phyloP scores from a whole-genome alignment of 345 rosid species.

The Eucalyptus albens region DNA sequence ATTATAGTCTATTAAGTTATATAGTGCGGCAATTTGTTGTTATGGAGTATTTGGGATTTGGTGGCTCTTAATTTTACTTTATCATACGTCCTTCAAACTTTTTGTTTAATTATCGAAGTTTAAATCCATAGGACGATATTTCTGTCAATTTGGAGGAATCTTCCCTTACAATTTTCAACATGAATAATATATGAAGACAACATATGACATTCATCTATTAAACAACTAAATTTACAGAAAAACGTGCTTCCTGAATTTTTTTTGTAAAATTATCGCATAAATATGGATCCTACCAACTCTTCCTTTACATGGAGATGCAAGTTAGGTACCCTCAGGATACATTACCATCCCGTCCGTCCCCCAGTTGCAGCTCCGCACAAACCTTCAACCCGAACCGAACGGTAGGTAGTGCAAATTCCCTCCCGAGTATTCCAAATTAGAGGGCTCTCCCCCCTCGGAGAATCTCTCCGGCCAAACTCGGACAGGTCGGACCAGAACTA shows the following conservation, averaged over 20 bases:
- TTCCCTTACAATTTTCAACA: neutral
- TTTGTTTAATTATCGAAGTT: no score
- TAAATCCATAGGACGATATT: neutral
- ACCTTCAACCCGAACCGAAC: slow-evolving; percentile 7
- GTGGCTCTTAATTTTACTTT: no score
- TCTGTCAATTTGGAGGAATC: neutral
- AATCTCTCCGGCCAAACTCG: neutral
- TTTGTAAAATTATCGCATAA: neutral
- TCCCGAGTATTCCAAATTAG: neutral
- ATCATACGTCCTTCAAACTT: no score
- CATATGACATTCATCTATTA: neutral
- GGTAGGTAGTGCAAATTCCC: slow-evolving; percentile 5
- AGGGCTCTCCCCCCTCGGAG: neutral
- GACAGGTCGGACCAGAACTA: neutral
- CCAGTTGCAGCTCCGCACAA: neutral
- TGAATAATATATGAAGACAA: neutral
- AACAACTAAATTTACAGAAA: neutral
- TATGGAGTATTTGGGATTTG: no score
- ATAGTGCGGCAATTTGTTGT: neutral
- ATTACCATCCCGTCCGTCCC: neutral
- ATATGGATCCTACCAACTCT: neutral
- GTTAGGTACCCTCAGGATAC: neutral
- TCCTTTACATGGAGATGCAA: neutral
- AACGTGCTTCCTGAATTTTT: no score
- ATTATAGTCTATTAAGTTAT: no score